These are phyloP conservation scores for Teratosphaeria pseudoeucalypti DNA, from an alignment of 2,329 filamentous ascomycete genomes.

Conservation along the genomic window DNA sequence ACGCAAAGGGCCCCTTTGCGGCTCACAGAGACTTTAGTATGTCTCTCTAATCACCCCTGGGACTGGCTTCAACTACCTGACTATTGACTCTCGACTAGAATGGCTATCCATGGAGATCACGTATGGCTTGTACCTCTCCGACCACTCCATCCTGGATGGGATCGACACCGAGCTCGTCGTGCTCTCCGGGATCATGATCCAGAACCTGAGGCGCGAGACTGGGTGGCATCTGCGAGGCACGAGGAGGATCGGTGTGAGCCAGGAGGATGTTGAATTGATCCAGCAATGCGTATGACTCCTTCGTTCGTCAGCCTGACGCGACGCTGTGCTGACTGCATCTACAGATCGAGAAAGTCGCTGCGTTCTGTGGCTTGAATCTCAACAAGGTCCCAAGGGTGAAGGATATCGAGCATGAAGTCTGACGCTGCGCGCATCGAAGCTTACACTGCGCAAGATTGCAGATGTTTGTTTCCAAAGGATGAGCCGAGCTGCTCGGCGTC, in stretches of 20 bases:
- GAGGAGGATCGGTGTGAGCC: conserved; percentile 38
- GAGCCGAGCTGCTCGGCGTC: background rate
- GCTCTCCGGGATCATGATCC: conserved; percentile 46
- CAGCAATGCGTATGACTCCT: conserved; percentile 29
- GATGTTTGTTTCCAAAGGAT: background rate
- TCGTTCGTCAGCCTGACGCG: background rate
- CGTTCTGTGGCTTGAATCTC: conserved; percentile 25
- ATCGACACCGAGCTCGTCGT: conserved; percentile 47
- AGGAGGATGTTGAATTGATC: conserved; percentile 34
- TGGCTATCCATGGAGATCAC: conserved; percentile 47
- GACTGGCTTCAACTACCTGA: background rate
- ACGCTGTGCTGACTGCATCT: background rate
- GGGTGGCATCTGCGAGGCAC: conserved; percentile 47
- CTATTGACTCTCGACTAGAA: conserved; percentile 15
- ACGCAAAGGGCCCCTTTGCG: conserved; percentile 27
- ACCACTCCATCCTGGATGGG: conserved; percentile 44
- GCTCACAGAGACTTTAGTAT: conserved; percentile 38
- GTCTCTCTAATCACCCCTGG: background rate
- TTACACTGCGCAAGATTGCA: background rate
- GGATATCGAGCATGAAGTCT: conserved; percentile 33
- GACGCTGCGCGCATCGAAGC: background rate
- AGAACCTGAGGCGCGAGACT: conserved; percentile 44
- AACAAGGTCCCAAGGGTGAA: conserved; percentile 29
- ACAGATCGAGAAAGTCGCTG: conserved; percentile 29
- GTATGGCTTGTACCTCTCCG: conserved; percentile 48